Conservation (phyloP, 2,329 filamentous ascomycete genomes). For the Ascochyta clinopodiicola region DNA sequence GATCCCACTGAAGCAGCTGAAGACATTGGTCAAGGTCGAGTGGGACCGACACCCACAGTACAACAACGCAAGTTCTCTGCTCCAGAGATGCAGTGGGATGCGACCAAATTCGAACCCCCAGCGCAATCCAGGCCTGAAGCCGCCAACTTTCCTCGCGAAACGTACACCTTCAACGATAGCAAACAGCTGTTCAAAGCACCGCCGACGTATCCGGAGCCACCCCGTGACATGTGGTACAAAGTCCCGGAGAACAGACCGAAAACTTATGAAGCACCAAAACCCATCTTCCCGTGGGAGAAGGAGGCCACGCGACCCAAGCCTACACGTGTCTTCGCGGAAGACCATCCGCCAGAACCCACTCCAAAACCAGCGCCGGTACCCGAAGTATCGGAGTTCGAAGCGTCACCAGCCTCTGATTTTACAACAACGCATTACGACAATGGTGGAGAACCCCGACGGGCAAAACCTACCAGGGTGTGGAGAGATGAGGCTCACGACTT, state of each 20-base stretch:
- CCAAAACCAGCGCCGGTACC: slow-evolving; percentile 45
- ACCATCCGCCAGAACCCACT: slow-evolving; percentile 50
- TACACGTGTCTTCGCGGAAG: slow-evolving; percentile 71
- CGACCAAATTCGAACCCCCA: slow-evolving; percentile 62
- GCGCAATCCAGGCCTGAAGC: slow-evolving; percentile 80
- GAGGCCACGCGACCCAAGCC: slow-evolving; percentile 67
- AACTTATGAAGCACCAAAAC: slow-evolving; percentile 65
- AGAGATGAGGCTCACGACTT: slow-evolving; percentile 6
- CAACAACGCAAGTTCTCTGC: slow-evolving; percentile 62
- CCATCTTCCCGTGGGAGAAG: slow-evolving; percentile 91
- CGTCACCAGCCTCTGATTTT: slow-evolving; percentile 33
- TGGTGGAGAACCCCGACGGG: slow-evolving; percentile 15
- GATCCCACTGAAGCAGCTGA: slow-evolving; percentile 53
- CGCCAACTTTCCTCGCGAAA: slow-evolving; percentile 76
- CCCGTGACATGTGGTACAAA: slow-evolving; percentile 87
- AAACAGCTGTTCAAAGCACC: slow-evolving; percentile 78
- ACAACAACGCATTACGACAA: slow-evolving; percentile 42
- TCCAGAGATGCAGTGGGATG: slow-evolving; percentile 68
- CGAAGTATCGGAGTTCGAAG: slow-evolving; percentile 34
- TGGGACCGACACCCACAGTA: slow-evolving; percentile 53
- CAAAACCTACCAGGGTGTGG: slow-evolving; percentile 15
- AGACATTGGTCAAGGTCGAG: slow-evolving; percentile 52
- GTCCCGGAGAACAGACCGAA: slow-evolving; percentile 67
- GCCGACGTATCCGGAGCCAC: slow-evolving; percentile 78
- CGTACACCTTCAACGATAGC: slow-evolving; percentile 85